Conservation (phyloP, 345 rosid species). For the Melaleuca quinquenervia region DNA sequence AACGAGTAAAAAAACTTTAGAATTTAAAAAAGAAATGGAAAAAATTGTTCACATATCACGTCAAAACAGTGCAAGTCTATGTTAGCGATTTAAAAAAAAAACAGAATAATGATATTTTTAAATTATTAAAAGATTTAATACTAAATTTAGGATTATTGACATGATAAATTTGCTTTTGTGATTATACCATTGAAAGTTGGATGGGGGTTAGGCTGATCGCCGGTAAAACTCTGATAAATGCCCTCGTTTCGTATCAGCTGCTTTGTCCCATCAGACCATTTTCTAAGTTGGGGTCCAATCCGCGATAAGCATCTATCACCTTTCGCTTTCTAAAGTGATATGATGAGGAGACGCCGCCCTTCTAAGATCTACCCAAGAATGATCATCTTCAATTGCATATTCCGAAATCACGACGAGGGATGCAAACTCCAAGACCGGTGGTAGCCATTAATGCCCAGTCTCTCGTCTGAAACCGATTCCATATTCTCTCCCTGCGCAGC, state of each 20-base stretch:
- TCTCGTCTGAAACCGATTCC: not conserved
- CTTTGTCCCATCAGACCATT: not conserved
- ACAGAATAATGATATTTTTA: too few relatives aligned
- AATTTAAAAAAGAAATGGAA: not conserved
- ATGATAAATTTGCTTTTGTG: too few relatives aligned
- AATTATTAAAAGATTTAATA: too few relatives aligned
- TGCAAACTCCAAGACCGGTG: not conserved
- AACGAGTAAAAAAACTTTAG: not conserved
- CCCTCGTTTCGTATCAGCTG: not conserved
- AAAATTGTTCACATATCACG: not conserved
- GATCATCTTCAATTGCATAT: not conserved
- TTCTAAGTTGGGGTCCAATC: not conserved
- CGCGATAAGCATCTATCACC: not conserved
- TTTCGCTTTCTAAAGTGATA: not conserved
- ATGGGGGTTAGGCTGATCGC: not conserved
- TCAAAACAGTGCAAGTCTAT: too few relatives aligned
- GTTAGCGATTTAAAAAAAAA: not conserved
- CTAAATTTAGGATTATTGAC: too few relatives aligned
- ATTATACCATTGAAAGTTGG: not conserved
- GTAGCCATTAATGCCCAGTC: not conserved
- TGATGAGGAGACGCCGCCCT: not conserved
- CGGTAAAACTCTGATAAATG: not conserved
- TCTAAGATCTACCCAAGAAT: not conserved
- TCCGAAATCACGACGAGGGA: not conserved
- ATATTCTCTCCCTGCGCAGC: not conserved